Base-by-base conservation (phyloP, 768 basidiomycete species). In the Xerocomus brunneocitrinus region DNA sequence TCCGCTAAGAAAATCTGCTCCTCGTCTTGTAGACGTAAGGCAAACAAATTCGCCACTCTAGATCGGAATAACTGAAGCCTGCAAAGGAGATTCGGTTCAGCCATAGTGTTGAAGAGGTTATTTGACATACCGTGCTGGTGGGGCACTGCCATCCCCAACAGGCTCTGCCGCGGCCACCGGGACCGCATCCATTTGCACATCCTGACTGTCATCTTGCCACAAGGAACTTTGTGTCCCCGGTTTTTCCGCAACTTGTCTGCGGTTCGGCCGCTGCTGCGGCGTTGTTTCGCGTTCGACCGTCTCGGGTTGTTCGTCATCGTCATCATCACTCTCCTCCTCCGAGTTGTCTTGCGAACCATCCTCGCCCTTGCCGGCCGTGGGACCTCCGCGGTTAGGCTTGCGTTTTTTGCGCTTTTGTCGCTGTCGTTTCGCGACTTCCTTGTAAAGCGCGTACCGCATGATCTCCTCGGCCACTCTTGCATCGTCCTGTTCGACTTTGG, bases 381-480 rank as follows among this genome's bases (percentile, higher is more conserved):
- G 79, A 51, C 76, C 79, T 5, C 87, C 88, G 48, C 76, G 81
- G 66, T 91, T 89, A 55, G 92, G 78, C 74, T 89, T 93, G 66
- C 90, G 81, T 73, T 91, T 89, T 79, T 95, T 97, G 57, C 84
- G 71, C 58, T 83, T 80, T 54, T 77, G 73, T 31, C 70, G 66
- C 54, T 78, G 76, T 50, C 91, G 83, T 67, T 89, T 91, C 43
- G 91, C 81, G 16, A 99, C 95, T 69, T 99, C 95, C 67, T 95
- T 95, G 82, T 94, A 99, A 32, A 99, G 81, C 5, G 97, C 97
- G 71, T 93, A 99, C 22, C 95, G 88, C 70, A 99, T 85, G 66
- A 98, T 95, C 64, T 87, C 87, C 68, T 99, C 94, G 3, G 97
- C 97, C 39, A 87, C 86, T 61, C 78, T 79, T 16, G 97, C 94